A percentile compares a stretch with the other conserved stretches of the same genome.
Conservation (phyloP, 2,329 filamentous ascomycete genomes). For the Neurospora sp. region DNA sequence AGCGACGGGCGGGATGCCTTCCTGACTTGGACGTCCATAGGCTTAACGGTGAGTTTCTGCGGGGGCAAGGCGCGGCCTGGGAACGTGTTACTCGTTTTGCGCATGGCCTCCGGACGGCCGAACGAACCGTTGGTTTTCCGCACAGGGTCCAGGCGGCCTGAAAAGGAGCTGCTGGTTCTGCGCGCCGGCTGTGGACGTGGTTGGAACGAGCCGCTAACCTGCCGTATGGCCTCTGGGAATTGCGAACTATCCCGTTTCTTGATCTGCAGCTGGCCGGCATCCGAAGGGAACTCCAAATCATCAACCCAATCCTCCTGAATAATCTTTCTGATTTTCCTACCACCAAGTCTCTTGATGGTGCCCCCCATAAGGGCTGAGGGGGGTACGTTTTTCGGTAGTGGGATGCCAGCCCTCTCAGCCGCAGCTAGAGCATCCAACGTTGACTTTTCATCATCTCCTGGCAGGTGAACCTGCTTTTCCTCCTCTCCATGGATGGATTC, state of each 20-base stretch:
- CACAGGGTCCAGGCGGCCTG: not conserved
- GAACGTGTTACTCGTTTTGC: not conserved
- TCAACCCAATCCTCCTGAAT: constrained; percentile 76
- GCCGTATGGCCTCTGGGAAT: constrained; percentile 60
- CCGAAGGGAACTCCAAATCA: constrained; percentile 58
- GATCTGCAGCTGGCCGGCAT: constrained; percentile 51
- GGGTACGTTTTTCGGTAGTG: constrained; percentile 77
- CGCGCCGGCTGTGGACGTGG: constrained; percentile 33
- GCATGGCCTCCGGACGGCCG: not conserved
- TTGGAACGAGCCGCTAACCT: constrained; percentile 51
- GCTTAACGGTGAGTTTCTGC: not conserved
- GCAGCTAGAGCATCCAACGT: constrained; percentile 79
- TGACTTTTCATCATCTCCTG: constrained; percentile 75
- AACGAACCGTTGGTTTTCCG: not conserved
- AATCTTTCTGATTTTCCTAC: constrained; percentile 60
- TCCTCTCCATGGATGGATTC: constrained; percentile 70
- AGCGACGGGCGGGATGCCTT: constrained; percentile 21
- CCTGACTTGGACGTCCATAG: constrained; percentile 5
- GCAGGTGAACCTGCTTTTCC: constrained; percentile 78
- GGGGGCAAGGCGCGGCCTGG: not conserved
- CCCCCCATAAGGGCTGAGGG: constrained; percentile 84
- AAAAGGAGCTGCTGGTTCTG: not conserved
- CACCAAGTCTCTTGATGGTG: constrained; percentile 82
- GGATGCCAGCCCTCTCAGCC: constrained; percentile 82
- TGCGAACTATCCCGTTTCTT: constrained; percentile 50